Base-by-base conservation (phyloP, 352 stramenopile genomes). In the Globisporangium spinosum region DNA sequence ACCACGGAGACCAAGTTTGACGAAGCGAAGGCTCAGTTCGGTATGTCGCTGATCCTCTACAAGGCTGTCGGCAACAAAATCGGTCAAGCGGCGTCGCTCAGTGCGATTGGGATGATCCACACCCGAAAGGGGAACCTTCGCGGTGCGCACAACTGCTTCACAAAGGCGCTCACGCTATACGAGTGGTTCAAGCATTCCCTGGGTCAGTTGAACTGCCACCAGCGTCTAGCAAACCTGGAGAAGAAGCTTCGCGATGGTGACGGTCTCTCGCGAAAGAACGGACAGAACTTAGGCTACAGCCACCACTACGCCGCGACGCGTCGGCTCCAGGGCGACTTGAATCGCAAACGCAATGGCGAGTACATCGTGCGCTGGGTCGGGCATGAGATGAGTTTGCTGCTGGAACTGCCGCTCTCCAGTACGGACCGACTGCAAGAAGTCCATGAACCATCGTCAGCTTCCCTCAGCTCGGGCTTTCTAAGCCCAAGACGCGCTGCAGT, bases 1-100 rank as follows among this genome's bases (percentile, higher is more conserved):
- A 93, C 82, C n/a, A 90, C 78, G 0, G 85, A 94, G 70, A 91
- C 80, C 10, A 94, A 94, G 65, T 89, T 92, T 65, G 83, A 94
- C 35, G 83, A 94, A 64, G 85, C 85, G 6, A 94, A 94, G 58
- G 82, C 80, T 3, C 85, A 94, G 70, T 92, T 94, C 51, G 83
- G 82, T 17, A 81, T 87, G 56, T 77, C 85, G 20, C 71, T 94
- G 35, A 90, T 92, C 29, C 58, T 91, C 15, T 92, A 94, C 74
- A 91, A 91, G 47, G 78, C 82, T 2, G 73, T 83, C 2, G 85
- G 83, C 2, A 82, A 90, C 69, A 94, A 94, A 55, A 82, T 90
- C 53, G 85, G 85, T 7, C 85, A 94, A 58, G 85, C 85, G 6
- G 80, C 85, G 13, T 85, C 85, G 29, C 61, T 94, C 34, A 94